Conservation (phyloP, 352 stramenopile genomes). For the Pythium angustatum region DNA sequence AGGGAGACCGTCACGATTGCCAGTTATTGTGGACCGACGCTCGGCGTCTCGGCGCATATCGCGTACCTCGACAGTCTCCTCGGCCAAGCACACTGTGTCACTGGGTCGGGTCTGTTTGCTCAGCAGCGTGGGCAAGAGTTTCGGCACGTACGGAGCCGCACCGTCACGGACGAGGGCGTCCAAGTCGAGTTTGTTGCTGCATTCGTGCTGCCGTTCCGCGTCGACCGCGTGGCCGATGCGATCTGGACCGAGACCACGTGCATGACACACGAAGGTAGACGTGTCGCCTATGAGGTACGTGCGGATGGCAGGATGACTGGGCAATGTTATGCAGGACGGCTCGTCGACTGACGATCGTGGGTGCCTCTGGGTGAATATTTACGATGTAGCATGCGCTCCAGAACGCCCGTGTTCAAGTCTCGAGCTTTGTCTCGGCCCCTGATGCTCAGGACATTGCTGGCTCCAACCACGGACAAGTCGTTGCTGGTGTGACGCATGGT, state of each 20-base stretch:
- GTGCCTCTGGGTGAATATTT: neutral
- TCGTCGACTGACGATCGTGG: too few relatives aligned
- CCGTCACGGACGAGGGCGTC: neutral
- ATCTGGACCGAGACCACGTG: constrained; percentile 7
- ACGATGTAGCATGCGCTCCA: neutral
- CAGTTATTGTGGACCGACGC: constrained; percentile 2
- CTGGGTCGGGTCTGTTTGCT: neutral
- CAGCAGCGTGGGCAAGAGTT: neutral
- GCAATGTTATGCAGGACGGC: too few relatives aligned
- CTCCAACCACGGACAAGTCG: constrained; percentile 8
- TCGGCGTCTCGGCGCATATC: neutral
- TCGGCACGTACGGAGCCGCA: neutral
- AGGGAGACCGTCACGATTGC: neutral
- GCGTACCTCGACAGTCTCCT: constrained; percentile 8
- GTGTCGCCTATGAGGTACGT: constrained; percentile 8
- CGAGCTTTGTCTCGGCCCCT: constrained; percentile 11
- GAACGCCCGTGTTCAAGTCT: neutral
- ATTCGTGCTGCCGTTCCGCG: constrained; percentile 7
- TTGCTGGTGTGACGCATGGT: constrained; percentile 2
- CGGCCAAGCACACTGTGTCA: neutral
- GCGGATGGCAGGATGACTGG: too few relatives aligned
- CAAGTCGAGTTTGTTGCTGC: constrained; percentile 4
- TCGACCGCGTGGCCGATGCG: neutral
- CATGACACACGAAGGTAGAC: constrained; percentile 4
- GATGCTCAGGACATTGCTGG: neutral